Evolutionary conservation across 2,329 filamentous ascomycete genomes (phyloP), one percentile per base, ranked within the genome.

Genomic region (Colletotrichum caudatum): DNA sequence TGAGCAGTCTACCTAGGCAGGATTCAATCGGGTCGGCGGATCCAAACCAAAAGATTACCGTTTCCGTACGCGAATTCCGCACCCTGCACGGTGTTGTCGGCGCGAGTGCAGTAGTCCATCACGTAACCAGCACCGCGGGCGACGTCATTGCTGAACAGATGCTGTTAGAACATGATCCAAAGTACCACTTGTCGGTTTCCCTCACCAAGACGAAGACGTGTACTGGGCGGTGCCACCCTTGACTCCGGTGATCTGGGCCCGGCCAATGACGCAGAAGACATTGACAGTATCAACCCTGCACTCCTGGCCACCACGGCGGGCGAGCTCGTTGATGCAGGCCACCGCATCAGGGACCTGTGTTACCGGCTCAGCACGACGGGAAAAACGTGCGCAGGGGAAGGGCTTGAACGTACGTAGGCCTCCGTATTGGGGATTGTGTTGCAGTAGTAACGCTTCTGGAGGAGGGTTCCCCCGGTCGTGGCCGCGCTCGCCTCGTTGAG

Each of bases 21-120:
- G 7, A 48, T 5, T n/a, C 4, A 46, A n/a, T 1, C 9, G 18
- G 51, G 51, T 7, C 51, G 29, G 33, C 33, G 46, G 23, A 71
- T 63, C 35, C 53, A 63, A 16, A 68, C 66, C n/a, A 64, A 26
- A 16, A 71, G 51, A n/a, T 68, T 58, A 0, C 64, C 69, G 12
- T 68, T 71, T 5, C 69, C 69, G 12, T 53, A 63, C 0, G 69
- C 69, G 4, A 16, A 59, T 65, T 71, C 69, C 7, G 37, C 5
- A 20, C 71, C 71, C 46, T 67, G 51, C 1, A 73, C 67, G 0
- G 63, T 73, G 67, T 73, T 73, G n/a, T 73, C 71, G 1, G 67
- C 67, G 16, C 71, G 68, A 26, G 58, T 63, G 61, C 71, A 73
- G 26, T 20, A 20, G 56, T 73, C 71, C 64, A 73, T 71, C 8